Evolutionary conservation across 164 flowering plant species (phyloP), one percentile per base, ranked within the genome.

Genomic region (Pachysandra terminalis): DNA sequence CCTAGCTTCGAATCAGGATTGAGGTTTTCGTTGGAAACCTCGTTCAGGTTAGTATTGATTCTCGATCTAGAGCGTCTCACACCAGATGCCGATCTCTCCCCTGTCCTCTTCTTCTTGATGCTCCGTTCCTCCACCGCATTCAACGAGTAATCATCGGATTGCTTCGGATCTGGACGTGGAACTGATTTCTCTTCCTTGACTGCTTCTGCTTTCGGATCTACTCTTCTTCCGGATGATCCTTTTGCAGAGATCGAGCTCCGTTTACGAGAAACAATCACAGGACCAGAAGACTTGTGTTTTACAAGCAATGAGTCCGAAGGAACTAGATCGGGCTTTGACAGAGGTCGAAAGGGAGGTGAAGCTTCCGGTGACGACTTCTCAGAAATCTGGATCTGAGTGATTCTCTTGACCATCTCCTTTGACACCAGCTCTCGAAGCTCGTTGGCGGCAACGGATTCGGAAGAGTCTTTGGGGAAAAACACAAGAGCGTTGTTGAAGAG

Each of bases 1-100:
- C n/a, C n/a, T n/a, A n/a, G n/a, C n/a, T 63, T 71, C 0, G 45
- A 40, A 10, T 45, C 70, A 13, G 51, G 7, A 48, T 53, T 65
- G 23, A 49, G 22, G 24, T 52, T 65, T 54, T 71, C 71, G 61
- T 52, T 58, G 68, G 54, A 17, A 59, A 23, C 56, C 19, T 26
- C 63, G 53, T 58, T 70, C 19, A 54, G 59, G 10, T 41, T 69
- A 56, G 32, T 77, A 63, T 71, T 77, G 58, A 57, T 75, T 66
- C 58, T 78, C 41, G 83, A 74, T 68, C 85, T 78, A 23, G 69
- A 63, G 71, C 84, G 83, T 63, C 90, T 79, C 0, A 64, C 63
- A 15, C 90, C 85, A 0, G 85, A 69, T 0, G 54, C 40, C 9
- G 73, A 48, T 6, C 71, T 54, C 12, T 77, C 77, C 55, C 77